Percentiles rank a stretch among this genome's conserved stretches.
phyloP scores from a whole-genome alignment of 2,329 filamentous ascomycete species.

The Claviceps purpurea region DNA sequence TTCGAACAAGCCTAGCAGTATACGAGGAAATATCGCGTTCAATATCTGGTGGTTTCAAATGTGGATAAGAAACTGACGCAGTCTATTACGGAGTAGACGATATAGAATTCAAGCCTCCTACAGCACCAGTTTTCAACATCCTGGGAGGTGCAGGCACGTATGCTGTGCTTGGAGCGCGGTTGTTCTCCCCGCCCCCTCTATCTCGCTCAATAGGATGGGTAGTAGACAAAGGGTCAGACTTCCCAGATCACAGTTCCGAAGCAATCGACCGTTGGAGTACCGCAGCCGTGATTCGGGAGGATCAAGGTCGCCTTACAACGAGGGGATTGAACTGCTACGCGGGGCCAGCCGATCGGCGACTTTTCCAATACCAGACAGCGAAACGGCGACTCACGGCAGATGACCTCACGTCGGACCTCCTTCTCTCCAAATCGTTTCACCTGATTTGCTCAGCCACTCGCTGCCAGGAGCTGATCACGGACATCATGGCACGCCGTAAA shows the following conservation, averaged over 20 bases:
- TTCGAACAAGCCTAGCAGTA: neutral
- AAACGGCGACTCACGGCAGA: slow-evolving; percentile 68
- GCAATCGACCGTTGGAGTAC: slow-evolving; percentile 66
- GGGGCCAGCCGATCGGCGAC: slow-evolving; percentile 50
- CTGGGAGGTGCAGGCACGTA: slow-evolving; percentile 85
- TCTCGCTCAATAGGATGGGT: slow-evolving; percentile 74
- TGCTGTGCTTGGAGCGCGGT: slow-evolving; percentile 72
- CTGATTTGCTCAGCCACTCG: slow-evolving; percentile 70
- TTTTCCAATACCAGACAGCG: slow-evolving; percentile 78
- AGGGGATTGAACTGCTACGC: slow-evolving; percentile 88
- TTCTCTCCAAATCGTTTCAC: slow-evolving; percentile 69
- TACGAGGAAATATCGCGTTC: neutral
- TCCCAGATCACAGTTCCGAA: slow-evolving; percentile 51
- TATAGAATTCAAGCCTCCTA: slow-evolving; percentile 69
- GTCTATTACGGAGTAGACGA: slow-evolving; percentile 49
- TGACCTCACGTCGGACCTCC: slow-evolving; percentile 52
- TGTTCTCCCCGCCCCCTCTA: slow-evolving; percentile 60
- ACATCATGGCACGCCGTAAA: slow-evolving; percentile 50
- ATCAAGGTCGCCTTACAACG: slow-evolving; percentile 61
- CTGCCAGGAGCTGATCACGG: slow-evolving; percentile 60
- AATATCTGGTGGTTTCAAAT: neutral
- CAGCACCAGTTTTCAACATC: slow-evolving; percentile 55
- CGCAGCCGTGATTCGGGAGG: slow-evolving; percentile 53
- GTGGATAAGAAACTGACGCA: neutral
- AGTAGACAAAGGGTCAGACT: slow-evolving; percentile 79